A percentile compares a stretch with the other conserved stretches of the same genome.
Conservation (phyloP, 306 rosid species). For the Vachellia collinsii region DNA sequence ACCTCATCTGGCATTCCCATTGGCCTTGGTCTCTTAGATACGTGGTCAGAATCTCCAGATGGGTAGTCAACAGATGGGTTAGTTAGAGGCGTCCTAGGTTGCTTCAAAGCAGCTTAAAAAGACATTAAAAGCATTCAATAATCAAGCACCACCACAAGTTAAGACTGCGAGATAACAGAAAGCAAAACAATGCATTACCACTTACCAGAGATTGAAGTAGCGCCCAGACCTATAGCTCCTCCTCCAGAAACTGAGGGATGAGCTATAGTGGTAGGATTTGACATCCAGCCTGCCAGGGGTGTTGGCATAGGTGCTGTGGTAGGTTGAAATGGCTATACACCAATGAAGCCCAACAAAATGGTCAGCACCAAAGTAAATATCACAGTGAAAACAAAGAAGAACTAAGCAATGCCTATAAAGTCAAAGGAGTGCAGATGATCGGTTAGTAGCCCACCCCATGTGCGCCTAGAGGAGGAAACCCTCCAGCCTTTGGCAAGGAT, state of each 20-base stretch:
- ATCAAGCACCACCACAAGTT: conserved; percentile 25
- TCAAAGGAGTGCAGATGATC: conserved; percentile 22
- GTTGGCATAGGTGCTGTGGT: conserved; percentile 67
- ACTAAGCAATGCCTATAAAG: conserved; percentile 39
- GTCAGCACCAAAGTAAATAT: conserved; percentile 35
- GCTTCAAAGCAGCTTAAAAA: conserved; percentile 80
- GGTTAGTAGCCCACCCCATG: conserved; percentile 75
- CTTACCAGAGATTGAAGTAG: conserved; percentile 90
- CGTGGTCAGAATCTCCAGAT: conserved; percentile 88
- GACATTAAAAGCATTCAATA: conserved; percentile 35
- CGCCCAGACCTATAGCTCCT: conserved; percentile 88
- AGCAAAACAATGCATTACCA: conserved; percentile 54
- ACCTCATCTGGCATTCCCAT: conserved; percentile 92
- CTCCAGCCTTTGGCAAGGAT: conserved; percentile 90
- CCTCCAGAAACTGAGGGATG: conserved; percentile 89
- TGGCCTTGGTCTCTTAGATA: conserved; percentile 83
- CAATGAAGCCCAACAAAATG: conserved; percentile 37
- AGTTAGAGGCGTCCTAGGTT: conserved; percentile 95
- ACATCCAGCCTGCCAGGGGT: conserved; percentile 98
- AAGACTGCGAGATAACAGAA: conserved; percentile 25
- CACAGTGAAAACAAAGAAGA: conserved; percentile 19
- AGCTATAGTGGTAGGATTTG: conserved; percentile 83
- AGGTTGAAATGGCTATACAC: conserved; percentile 83
- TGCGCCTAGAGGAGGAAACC: conserved; percentile 90
- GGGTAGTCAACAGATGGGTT: conserved; percentile 92